These are phyloP conservation scores for Avena eriantha DNA, from an alignment of 176 grass and related monocot genomes.

Conservation along the genomic window DNA sequence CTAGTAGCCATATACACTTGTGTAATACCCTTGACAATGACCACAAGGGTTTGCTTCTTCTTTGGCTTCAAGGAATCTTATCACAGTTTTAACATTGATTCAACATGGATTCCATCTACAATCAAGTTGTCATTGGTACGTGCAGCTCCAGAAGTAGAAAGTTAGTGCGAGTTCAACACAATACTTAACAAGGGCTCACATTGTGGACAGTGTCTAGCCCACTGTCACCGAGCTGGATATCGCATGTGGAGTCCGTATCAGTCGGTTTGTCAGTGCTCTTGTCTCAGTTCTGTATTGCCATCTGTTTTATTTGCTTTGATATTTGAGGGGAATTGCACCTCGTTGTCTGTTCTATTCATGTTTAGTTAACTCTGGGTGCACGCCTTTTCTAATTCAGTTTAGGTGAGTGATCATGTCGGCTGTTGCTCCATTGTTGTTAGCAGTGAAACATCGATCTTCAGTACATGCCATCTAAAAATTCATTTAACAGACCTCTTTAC, in stretches of 20 bases:
- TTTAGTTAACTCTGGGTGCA: not conserved
- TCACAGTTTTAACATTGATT: slow-evolving; percentile 2
- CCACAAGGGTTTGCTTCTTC: not conserved
- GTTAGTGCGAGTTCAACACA: not conserved
- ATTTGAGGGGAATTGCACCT: slow-evolving; percentile 3
- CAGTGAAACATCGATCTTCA: slow-evolving; percentile 2
- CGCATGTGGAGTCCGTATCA: no score
- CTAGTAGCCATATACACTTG: not conserved
- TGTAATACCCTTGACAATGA: not conserved
- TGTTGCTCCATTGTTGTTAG: not conserved
- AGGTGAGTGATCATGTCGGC: slow-evolving; percentile 11
- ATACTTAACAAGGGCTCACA: not conserved
- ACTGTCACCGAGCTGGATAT: not conserved
- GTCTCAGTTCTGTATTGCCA: not conserved
- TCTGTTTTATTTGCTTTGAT: not conserved
- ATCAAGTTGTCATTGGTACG: not conserved
- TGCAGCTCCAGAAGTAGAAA: not conserved
- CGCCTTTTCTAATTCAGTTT: not conserved
- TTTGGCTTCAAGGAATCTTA: not conserved
- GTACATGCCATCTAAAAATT: not conserved
- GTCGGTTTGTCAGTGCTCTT: not conserved
- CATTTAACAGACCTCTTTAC: not conserved
- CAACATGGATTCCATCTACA: slow-evolving; percentile 17
- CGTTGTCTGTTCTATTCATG: not conserved
- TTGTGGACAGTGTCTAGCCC: not conserved